Evolutionary conservation across 345 rosid genomes (phyloP), one percentile per base, ranked within the genome.

Genomic region (Microthlaspi erraticum): DNA sequence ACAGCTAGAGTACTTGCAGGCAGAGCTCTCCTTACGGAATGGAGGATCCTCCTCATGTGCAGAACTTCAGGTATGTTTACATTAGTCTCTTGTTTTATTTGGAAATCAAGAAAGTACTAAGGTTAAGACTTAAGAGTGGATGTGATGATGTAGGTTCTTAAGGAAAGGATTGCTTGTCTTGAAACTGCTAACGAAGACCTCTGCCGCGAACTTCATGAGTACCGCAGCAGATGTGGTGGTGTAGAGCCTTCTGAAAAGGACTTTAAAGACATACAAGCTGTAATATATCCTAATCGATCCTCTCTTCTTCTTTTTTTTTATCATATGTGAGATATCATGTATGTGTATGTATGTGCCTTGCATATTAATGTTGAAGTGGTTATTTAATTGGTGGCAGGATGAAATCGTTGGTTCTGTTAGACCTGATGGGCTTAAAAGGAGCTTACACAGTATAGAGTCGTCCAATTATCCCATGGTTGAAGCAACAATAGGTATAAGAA

Each of bases 181-280:
- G 99, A 94, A 87, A 89, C 89, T 73, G 85, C 92, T 31, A 94
- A 94, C 59, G 96, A 88, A 74, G 88, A 92, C 67, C 99, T 94
- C 46, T 87, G 92, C 68, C 93, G 92, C 19, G 89, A 94, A 81
- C 99, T 94, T 73, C 91, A 89, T 49, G 92, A 81, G 52, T 89
- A 85, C 78, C 88, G 91, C 43, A 83, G 83, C 83, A 89, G 87
- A 83, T 81, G 84, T 74, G 74, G 72, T 48, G 54, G 78, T 42
- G 75, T 77, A 41, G 88, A 85, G 62, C 86, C 68, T 61, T 81
- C 85, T 37, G 99, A 91, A 66, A 85, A 81, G 39, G 96, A 89
- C 73, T 81, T 88, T 71, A 85, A 81, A 52, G 97, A 88, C 82
- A 81, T 88, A 66, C 89, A 77, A 79, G 97, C 93, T 59, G 97